Evolutionary conservation across 129 eudicot species (phyloP), one percentile per base, ranked within the genome.

Genomic region (Chrysanthemum lavandulifolium): DNA sequence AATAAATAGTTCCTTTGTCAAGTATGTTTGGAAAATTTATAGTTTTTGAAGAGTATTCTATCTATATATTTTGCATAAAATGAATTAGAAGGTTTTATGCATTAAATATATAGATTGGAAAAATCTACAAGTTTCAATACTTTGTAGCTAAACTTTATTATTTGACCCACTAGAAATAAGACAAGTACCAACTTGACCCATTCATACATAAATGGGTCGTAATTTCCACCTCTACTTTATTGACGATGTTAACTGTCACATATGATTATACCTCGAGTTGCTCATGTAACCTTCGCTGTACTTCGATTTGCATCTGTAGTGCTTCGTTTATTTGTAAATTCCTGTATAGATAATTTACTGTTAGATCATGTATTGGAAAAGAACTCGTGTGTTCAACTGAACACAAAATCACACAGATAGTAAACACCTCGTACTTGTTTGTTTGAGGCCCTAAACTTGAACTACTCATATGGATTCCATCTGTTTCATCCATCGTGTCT

Each of bases 291-390:
- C 88, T 77, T 80, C 91, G 68, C 63, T 84, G 96, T 68, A 88
- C 99, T 80, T 90, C 96, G 45, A 82, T 90, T 74, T 95, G 96
- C 96, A 95, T 95, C 16, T 90, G 88, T 75, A 84, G 75, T 60
- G 98, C 93, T 86, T 94, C 93, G 13, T 87, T 80, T 63, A 90
- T 81, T 29, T 86, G 91, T 18, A 88, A 65, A 75, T 82, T 90
- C 70, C 98, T 89, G 96, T 11, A 67, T 25, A 3, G 16, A 68
- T 62, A 21, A 73, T 45, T 43, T 5, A 13, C 21, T 7, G 61
- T 84, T 53, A 76, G 61, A 74, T 49, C 16, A 12, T 47, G 8
- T n/a, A 15, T 19, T 40, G 2, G 10, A 48, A 45, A 25, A 73
- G 10, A 54, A 67, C 12, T 47, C 56, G 23, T 55, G 65, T 54